Evolutionary conservation across 2,329 filamentous ascomycete species (phyloP).

Genomic region (Metarhizium sp.): DNA sequence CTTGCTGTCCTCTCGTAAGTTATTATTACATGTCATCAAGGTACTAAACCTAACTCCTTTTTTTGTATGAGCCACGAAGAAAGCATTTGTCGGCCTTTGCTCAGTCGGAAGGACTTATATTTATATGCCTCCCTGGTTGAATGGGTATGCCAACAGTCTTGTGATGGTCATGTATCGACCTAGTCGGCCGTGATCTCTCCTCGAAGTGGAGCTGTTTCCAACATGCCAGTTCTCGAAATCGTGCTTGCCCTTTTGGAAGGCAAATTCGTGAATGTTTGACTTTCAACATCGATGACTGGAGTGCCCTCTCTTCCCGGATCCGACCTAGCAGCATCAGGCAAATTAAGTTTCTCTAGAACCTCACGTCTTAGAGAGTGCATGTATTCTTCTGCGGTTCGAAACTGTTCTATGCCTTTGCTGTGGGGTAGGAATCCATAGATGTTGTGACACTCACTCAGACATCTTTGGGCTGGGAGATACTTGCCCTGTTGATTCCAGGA

Average conservation of each 20-base stretch:
- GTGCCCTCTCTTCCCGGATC: conserved; percentile 27
- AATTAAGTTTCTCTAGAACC: conserved; percentile 37
- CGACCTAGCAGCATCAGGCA: conserved; percentile 14
- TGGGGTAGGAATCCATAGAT: conserved; percentile 43
- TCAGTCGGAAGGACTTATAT: background rate
- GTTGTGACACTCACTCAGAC: conserved; percentile 58
- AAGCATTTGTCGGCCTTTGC: background rate
- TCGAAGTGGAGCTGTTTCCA: conserved; percentile 43
- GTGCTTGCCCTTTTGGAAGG: conserved; percentile 47
- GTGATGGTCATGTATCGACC: background rate
- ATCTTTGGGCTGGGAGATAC: conserved; percentile 66
- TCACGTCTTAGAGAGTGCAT: conserved; percentile 41
- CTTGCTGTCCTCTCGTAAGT: no score
- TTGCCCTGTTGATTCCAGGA: conserved; percentile 74
- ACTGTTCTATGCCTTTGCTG: conserved; percentile 42
- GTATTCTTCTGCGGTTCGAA: conserved; percentile 40
- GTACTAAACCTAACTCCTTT: no score
- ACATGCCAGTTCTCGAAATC: conserved; percentile 31
- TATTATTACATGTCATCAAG: no score
- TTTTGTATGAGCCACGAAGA: background rate
- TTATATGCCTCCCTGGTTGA: background rate
- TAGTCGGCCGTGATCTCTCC: conserved; percentile 14
- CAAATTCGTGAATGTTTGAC: conserved; percentile 43
- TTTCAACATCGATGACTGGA: conserved; percentile 26
- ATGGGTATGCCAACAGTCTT: background rate